Evolutionary conservation across 1,139 yeast species (phyloP).

Genomic region (Martiniozyma asiatica): DNA sequence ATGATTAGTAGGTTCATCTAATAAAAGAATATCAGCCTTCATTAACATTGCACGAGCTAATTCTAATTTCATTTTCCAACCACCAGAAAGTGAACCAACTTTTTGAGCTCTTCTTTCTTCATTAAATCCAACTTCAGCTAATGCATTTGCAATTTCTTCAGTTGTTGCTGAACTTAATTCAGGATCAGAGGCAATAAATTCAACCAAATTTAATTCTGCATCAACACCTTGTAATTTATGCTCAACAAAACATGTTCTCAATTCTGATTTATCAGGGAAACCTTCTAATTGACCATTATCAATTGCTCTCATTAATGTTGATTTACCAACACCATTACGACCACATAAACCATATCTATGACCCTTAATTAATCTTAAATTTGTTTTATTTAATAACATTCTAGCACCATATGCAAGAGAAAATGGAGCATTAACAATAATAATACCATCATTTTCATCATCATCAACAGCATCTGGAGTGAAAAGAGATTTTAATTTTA

Average conservation of each 20-base stretch:
- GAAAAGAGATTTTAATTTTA: conserved; percentile 52
- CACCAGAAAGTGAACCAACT: conserved; percentile 94
- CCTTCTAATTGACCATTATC: conserved; percentile 97
- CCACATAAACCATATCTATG: conserved; percentile 98
- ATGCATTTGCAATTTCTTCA: conserved; percentile 64
- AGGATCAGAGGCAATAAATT: conserved; percentile 85
- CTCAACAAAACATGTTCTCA: conserved; percentile 93
- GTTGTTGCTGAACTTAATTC: conserved; percentile 52
- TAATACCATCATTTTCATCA: conserved; percentile 62
- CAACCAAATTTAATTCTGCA: conserved; percentile 78
- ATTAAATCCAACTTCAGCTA: conserved; percentile 80
- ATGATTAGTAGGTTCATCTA: conserved; percentile 98
- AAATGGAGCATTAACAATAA: conserved; percentile 87
- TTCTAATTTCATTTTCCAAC: conserved; percentile 98
- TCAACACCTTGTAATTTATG: conserved; percentile 94
- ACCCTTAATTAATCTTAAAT: conserved; percentile 76
- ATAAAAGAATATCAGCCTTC: conserved; percentile 88
- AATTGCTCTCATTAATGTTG: conserved; percentile 93
- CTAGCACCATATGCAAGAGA: conserved; percentile 96
- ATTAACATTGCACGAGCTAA: conserved; percentile 96
- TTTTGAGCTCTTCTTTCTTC: conserved; percentile 80
- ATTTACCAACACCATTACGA: conserved; percentile 97
- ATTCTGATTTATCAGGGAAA: conserved; percentile 80
- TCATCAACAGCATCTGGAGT: conserved; percentile 47
- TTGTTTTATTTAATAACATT: conserved; percentile 90